Percentiles rank a stretch among this genome's conserved stretches.
Conservation (phyloP, 441 rosid genomes). For the Breynia disticha region DNA sequence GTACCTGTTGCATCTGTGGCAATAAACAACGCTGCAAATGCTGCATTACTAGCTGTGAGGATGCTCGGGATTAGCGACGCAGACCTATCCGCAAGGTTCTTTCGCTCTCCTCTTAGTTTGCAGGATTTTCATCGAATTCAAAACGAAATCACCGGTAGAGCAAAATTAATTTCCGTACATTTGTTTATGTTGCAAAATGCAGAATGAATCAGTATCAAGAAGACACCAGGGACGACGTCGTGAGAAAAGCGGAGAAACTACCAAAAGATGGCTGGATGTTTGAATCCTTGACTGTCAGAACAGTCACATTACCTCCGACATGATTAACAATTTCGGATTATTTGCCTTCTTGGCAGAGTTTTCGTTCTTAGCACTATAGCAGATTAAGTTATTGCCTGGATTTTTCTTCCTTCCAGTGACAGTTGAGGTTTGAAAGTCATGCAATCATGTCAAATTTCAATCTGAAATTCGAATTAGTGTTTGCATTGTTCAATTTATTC, state of each 20-base stretch:
- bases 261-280: constrained; percentile 57
- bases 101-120: neutral
- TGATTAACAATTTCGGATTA: too few species aligned
- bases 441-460: too few species aligned
- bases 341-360: too few species aligned
- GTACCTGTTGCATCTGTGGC: constrained; percentile 96
- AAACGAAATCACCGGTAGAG: neutral
- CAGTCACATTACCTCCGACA: too few species aligned
- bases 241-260: constrained; percentile 59
- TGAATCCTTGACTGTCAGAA: constrained; percentile 28
- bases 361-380: too few species aligned
- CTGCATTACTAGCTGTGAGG: constrained; percentile 74
- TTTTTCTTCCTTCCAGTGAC: too few species aligned
- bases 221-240: constrained; percentile 57
- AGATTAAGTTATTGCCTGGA: too few species aligned
- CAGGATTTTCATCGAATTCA: neutral
- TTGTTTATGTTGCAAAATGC: constrained; percentile 3
- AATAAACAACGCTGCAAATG: constrained; percentile 76
- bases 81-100: constrained; percentile 51
- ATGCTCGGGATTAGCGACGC: constrained; percentile 60
- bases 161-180: neutral
- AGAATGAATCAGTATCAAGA: constrained; percentile 84
- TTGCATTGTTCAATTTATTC: too few species aligned
- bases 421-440: too few species aligned
- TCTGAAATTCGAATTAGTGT: too few species aligned